Evolutionary conservation across 192 early-diverging fungal species (phyloP).

Genomic region (Backusella sp.): DNA sequence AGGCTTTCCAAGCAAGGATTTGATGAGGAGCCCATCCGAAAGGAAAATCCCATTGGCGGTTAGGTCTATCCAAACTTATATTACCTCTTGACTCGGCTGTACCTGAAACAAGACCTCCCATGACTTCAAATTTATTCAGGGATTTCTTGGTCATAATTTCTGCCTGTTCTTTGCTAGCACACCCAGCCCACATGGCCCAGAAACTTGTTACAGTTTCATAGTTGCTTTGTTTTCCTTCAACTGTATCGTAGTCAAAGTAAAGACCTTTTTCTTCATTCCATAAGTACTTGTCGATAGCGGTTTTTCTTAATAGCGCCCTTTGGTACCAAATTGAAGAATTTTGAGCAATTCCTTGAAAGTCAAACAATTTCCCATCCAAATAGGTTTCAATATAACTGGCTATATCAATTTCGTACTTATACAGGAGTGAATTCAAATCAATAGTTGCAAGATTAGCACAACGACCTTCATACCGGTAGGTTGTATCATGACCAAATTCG

Average conservation of each 20-base stretch:
- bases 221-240: slow-evolving; percentile 53
- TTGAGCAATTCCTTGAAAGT: slow-evolving; percentile 36
- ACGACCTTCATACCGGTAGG: slow-evolving; percentile 87
- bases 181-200: slow-evolving; percentile 92
- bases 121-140: slow-evolving; percentile 86
- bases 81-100: slow-evolving; percentile 87
- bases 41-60: slow-evolving; percentile 76
- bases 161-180: slow-evolving; percentile 74
- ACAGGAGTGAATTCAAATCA: slow-evolving; percentile 90
- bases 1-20: slow-evolving; percentile 92
- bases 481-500: slow-evolving; percentile 96
- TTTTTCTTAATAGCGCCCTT: slow-evolving; percentile 59
- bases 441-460: slow-evolving; percentile 91
- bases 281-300: slow-evolving; percentile 72
- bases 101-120: slow-evolving; percentile 89
- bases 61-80: slow-evolving; percentile 79
- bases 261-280: slow-evolving; percentile 81
- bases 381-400: slow-evolving; percentile 64
- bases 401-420: slow-evolving; percentile 95
- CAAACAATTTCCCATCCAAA: slow-evolving; percentile 49
- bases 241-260: slow-evolving; percentile 93
- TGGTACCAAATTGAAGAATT: slow-evolving; percentile 59
- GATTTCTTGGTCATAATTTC: slow-evolving; percentile 61
- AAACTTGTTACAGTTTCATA: slow-evolving; percentile 91
- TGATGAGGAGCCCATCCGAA: slow-evolving; percentile 89